Evolutionary conservation across 2,329 filamentous ascomycete species (phyloP).

Genomic region (Parastagonospora nodorum): DNA sequence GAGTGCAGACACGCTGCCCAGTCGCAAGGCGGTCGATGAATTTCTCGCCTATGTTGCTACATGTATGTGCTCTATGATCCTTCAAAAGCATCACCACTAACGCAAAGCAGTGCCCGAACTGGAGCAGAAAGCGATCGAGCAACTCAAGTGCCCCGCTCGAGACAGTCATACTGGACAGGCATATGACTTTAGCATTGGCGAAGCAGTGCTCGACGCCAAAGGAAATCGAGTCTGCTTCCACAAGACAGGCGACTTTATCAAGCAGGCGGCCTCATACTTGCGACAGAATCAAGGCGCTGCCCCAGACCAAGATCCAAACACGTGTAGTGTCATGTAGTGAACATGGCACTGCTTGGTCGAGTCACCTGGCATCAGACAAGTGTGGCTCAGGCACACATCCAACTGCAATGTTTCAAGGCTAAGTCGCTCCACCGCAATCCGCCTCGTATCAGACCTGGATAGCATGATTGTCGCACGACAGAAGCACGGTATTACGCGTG

Average conservation of each 20-base stretch:
- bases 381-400: too few relatives aligned
- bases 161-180: constrained; percentile 42
- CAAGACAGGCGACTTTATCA: constrained; percentile 43
- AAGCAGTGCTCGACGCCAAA: constrained; percentile 40
- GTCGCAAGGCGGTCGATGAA: constrained; percentile 37
- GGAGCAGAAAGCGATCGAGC: constrained; percentile 38
- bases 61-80: constrained; percentile 19
- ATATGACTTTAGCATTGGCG: constrained; percentile 39
- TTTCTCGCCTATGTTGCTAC: constrained; percentile 42
- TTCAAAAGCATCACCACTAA: constrained; percentile 1
- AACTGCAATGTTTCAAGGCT: too few relatives aligned
- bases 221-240: constrained; percentile 44
- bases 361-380: too few relatives aligned
- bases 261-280: constrained; percentile 38
- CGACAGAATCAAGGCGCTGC: constrained; percentile 29
- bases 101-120: constrained; percentile 22
- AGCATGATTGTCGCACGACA: too few relatives aligned
- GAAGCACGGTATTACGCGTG: too few relatives aligned
- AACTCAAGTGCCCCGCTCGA: constrained; percentile 35
- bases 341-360: background rate
- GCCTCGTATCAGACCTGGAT: too few relatives aligned
- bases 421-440: too few relatives aligned
- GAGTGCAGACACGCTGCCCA: constrained; percentile 29
- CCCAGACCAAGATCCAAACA: constrained; percentile 18
- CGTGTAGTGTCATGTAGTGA: constrained; percentile 26